Percentiles rank a stretch among this genome's conserved stretches.
phyloP scores from a whole-genome alignment of 192 early-diverging fungal species.

The Coemansia sp. region DNA sequence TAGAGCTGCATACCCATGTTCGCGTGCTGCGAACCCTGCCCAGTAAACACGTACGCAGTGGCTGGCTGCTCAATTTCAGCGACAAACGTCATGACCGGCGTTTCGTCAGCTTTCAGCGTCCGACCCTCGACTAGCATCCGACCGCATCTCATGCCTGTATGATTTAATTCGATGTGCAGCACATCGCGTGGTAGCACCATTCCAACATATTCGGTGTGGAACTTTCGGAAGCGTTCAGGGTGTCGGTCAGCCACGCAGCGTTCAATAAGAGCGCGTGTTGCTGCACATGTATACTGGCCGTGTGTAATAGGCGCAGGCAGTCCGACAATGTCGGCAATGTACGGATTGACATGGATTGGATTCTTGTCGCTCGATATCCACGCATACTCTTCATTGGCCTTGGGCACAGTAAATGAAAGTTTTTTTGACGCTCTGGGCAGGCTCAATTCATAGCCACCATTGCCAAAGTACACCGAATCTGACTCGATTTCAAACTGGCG shows the following conservation, averaged over 20 bases:
- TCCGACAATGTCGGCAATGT: conserved; percentile 81
- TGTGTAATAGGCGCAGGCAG: conserved; percentile 91
- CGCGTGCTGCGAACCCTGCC: conserved; percentile 90
- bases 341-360: conserved; percentile 90
- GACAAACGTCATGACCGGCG: conserved; percentile 62
- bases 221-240: conserved; percentile 77
- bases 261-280: conserved; percentile 88
- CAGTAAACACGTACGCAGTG: conserved; percentile 94
- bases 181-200: conserved; percentile 88
- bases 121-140: conserved; percentile 88
- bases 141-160: conserved; percentile 91
- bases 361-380: conserved; percentile 80
- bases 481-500: conserved; percentile 67
- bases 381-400: conserved; percentile 79
- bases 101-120: conserved; percentile 72
- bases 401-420: conserved; percentile 50
- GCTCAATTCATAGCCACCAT: conserved; percentile 56
- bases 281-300: conserved; percentile 93
- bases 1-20: conserved; percentile 98
- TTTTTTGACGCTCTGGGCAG: neutral
- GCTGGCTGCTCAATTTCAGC: conserved; percentile 88
- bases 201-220: conserved; percentile 75
- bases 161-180: conserved; percentile 77
- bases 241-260: conserved; percentile 81
- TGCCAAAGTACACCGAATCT: conserved; percentile 71